Evolutionary conservation across 2,329 filamentous ascomycete species (phyloP).

Genomic region (Diaporthe australafricana): DNA sequence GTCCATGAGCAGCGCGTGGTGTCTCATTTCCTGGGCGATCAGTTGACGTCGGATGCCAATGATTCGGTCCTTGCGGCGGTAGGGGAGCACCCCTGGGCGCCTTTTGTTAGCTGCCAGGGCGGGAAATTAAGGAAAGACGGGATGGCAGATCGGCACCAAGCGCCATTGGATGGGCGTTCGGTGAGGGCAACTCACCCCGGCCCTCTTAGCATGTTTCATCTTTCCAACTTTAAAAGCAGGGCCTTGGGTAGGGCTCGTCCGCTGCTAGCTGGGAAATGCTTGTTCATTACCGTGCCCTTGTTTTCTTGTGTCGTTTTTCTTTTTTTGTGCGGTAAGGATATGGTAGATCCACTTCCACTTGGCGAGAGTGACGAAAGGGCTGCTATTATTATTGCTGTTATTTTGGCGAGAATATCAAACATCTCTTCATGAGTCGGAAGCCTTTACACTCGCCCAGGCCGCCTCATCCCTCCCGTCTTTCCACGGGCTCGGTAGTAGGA

Average conservation of each 20-base stretch:
- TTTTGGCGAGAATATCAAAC: neutral
- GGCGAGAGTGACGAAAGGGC: neutral
- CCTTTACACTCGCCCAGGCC: neutral
- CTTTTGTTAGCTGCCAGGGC: neutral
- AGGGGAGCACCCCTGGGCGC: neutral
- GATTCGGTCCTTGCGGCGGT: neutral
- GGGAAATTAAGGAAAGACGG: conserved; percentile 20
- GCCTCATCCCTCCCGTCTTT: neutral
- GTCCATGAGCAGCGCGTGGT: conserved; percentile 28
- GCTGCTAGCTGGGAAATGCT: conserved; percentile 2
- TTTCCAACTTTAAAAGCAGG: conserved; percentile 8
- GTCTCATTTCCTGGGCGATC: conserved; percentile 31
- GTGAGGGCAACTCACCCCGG: neutral
- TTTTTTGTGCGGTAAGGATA: neutral
- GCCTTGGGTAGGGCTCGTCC: too few relatives aligned
- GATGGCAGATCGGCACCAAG: neutral
- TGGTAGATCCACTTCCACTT: neutral
- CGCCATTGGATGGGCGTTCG: neutral
- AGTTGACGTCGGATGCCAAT: conserved; percentile 4
- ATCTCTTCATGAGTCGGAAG: neutral
- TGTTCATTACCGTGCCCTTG: neutral
- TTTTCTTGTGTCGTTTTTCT: neutral
- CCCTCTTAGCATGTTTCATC: conserved; percentile 19
- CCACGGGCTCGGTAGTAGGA: too few relatives aligned
- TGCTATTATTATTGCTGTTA: neutral